Conservation (phyloP, 2,329 filamentous ascomycete species). For the Rhynchosporium agropyri region DNA sequence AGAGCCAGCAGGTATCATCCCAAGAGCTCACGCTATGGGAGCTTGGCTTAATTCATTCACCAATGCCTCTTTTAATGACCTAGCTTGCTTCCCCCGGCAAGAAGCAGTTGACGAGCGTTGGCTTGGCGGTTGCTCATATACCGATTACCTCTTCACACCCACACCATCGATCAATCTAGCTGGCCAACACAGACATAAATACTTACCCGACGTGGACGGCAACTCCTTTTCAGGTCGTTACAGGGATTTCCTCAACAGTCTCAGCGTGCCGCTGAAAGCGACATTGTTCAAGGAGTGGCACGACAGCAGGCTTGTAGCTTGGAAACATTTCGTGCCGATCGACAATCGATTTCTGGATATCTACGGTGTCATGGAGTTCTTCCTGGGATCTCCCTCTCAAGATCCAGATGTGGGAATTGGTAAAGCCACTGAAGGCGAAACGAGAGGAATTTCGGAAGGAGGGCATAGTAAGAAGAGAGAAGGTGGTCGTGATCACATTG, state of each 20-base stretch:
- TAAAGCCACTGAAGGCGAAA: background rate
- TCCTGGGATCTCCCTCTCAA: constrained; percentile 57
- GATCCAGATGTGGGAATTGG: background rate
- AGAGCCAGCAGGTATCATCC: constrained; percentile 19
- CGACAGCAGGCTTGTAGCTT: constrained; percentile 69
- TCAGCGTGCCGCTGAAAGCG: constrained; percentile 71
- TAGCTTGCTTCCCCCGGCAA: constrained; percentile 23
- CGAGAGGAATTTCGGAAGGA: constrained; percentile 13
- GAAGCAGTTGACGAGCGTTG: constrained; percentile 42
- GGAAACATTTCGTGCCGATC: constrained; percentile 81
- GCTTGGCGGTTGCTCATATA: constrained; percentile 45
- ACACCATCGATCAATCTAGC: constrained; percentile 10
- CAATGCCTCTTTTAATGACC: constrained; percentile 23
- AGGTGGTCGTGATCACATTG: constrained; percentile 50
- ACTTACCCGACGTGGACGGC: constrained; percentile 75
- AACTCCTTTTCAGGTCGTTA: constrained; percentile 70
- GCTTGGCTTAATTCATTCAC: constrained; percentile 24
- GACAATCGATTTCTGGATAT: constrained; percentile 72
- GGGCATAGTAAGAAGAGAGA: background rate
- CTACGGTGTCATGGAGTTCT: constrained; percentile 73
- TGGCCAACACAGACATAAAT: constrained; percentile 55
- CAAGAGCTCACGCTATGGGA: constrained; percentile 53
- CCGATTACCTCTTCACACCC: constrained; percentile 46
- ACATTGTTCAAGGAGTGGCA: constrained; percentile 81
- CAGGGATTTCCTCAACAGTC: constrained; percentile 66